Base-by-base conservation (phyloP, 345 rosid genomes). In the Aegle marmelos region DNA sequence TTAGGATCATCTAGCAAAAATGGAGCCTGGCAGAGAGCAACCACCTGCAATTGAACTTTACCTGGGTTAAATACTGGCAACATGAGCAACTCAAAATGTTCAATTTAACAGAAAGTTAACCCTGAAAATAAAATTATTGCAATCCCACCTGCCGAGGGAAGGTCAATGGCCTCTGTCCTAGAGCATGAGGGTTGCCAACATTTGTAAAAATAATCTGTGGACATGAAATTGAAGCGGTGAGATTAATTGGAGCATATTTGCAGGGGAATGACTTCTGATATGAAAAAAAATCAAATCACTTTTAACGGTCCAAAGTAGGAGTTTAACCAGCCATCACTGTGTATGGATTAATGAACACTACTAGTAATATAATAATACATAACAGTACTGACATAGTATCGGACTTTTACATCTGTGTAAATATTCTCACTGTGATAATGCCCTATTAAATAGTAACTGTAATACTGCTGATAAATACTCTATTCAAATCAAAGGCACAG, bases 111-210 rank as follows among this genome's bases (percentile, higher is more conserved):
- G 68, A 37, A 65, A 39, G 72, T 58, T 54, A 30, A 50, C 31
- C 30, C 59, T 61, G 27, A 69, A 54, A 72, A 65, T 11, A 16
- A 75, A 81, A 19, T 37, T 24, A 37, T n/a, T 3, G 68, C 45
- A 25, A 41, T 48, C 5, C 56, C 45, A 92, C 99, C 94, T 96
- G 99, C 31, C 98, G 98, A 83, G 99, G 94, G 76, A 96, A 96
- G 60, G 91, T 92, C 80, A 96, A 70, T 2, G 97, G 99, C 90
- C 90, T 96, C 91, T 96, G 99, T 76, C 98, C 98, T 56, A 94
- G 86, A 77, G 99, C 99, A 84, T 96, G 99, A 83, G 99, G 99
- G 77, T 96, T 94, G 79, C 99, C 99, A 66, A 96, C 98, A 85
- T 96, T 96, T 66, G 99, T 96, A 86, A 96, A 96, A 80, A 96